These are phyloP conservation scores for Acorus calamus DNA, from an alignment of 106 monocot genomes.

Conservation along the genomic window DNA sequence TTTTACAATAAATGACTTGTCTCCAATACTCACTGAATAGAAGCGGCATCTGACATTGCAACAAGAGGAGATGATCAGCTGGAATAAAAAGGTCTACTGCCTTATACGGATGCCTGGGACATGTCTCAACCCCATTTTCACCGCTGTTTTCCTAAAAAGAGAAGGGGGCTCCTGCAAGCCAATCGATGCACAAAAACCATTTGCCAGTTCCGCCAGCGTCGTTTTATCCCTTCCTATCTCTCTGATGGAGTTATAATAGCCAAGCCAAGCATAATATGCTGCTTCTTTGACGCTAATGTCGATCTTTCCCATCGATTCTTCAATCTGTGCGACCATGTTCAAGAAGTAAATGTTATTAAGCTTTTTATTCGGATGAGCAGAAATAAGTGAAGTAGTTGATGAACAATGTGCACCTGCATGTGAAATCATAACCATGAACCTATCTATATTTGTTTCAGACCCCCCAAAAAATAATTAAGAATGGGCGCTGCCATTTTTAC, in stretches of 20 bases:
- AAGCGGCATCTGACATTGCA: too few relatives aligned
- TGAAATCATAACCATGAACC: too few relatives aligned
- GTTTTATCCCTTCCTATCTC: slow-evolving; percentile 90
- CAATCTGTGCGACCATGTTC: slow-evolving; percentile 29
- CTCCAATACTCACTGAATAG: too few relatives aligned
- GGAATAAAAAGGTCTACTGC: slow-evolving; percentile 10
- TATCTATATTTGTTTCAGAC: too few relatives aligned
- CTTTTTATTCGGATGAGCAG: neutral
- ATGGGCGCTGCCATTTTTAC: too few relatives aligned
- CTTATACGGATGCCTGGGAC: slow-evolving; percentile 65
- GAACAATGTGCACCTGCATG: too few relatives aligned
- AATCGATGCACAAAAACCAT: slow-evolving; percentile 56
- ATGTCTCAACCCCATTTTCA: slow-evolving; percentile 92
- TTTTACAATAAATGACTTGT: too few relatives aligned
- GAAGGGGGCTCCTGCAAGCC: slow-evolving; percentile 62
- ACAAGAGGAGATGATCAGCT: too few relatives aligned
- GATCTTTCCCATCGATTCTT: slow-evolving; percentile 56
- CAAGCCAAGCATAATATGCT: slow-evolving; percentile 97
- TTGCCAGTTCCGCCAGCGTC: slow-evolving; percentile 72
- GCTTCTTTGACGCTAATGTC: slow-evolving; percentile 83
- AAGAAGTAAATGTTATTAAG: neutral
- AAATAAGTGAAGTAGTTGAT: neutral
- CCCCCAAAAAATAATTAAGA: too few relatives aligned
- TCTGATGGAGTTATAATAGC: slow-evolving; percentile 79
- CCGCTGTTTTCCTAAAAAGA: slow-evolving; percentile 72